Evolutionary conservation across 164 flowering plant species (phyloP).

Genomic region (Cinnamomum chago): DNA sequence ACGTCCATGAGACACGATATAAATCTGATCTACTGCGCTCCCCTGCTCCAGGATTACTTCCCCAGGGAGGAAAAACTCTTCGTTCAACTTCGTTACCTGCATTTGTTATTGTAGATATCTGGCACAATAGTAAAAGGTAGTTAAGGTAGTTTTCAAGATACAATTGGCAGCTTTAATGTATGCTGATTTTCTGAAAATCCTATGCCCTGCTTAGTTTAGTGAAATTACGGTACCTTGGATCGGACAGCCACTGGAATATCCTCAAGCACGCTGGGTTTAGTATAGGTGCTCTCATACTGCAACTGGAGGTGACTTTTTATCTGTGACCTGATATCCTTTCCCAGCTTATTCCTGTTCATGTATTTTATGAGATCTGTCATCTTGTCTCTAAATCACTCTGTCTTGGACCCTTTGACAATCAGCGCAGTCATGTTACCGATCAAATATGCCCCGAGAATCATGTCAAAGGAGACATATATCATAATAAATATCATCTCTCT

Average conservation of each 20-base stretch:
- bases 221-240: slow-evolving; percentile 12
- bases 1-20: no score
- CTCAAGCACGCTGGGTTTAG: slow-evolving; percentile 14
- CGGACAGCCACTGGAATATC: slow-evolving; percentile 23
- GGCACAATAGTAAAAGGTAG: not conserved
- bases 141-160: no score
- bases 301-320: slow-evolving; percentile 19
- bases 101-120: slow-evolving; percentile 11
- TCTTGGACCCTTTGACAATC: slow-evolving; percentile 29
- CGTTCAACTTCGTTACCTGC: slow-evolving; percentile 23
- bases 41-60: no score
- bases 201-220: not conserved
- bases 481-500: no score
- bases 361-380: slow-evolving; percentile 28
- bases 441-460: slow-evolving; percentile 29
- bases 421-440: slow-evolving; percentile 33
- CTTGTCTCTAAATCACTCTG: slow-evolving; percentile 29
- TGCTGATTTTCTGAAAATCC: not conserved
- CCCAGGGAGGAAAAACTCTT: no score
- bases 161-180: no score
- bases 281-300: slow-evolving; percentile 23
- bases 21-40: no score
- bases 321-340: slow-evolving; percentile 21
- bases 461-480: slow-evolving; percentile 29
- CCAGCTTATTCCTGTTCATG: slow-evolving; percentile 24